phyloP scores from a whole-genome alignment of 768 basidiomycete species.

The Lentinula sp. region DNA sequence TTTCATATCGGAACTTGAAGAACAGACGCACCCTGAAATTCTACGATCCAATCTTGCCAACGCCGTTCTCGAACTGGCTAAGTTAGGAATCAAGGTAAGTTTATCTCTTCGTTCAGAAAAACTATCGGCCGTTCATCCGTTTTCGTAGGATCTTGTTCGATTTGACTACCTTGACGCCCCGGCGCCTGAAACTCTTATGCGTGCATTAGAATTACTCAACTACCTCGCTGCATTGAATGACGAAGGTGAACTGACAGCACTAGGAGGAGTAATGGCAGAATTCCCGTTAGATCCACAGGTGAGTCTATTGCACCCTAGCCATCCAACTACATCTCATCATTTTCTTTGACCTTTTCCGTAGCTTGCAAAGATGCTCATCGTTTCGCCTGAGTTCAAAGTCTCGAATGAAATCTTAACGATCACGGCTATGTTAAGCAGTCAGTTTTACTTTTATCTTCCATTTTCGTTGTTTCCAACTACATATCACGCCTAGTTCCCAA shows the following conservation, averaged over 20 bases:
- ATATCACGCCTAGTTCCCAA: conserved; percentile 60
- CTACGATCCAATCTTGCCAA: conserved; percentile 90
- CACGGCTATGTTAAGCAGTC: conserved; percentile 91
- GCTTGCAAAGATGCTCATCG: conserved; percentile 91
- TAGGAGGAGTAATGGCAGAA: conserved; percentile 93
- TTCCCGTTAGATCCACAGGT: conserved; percentile 99
- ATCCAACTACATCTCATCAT: neutral
- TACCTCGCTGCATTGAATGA: conserved; percentile 91
- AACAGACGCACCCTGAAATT: conserved; percentile 97
- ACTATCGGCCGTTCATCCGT: neutral
- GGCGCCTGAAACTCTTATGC: conserved; percentile 95
- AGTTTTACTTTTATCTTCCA: conserved; percentile 12
- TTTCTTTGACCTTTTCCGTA: conserved; percentile 17
- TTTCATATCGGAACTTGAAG: conserved; percentile 92
- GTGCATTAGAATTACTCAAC: conserved; percentile 90
- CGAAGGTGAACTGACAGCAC: conserved; percentile 81
- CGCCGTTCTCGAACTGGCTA: conserved; percentile 88
- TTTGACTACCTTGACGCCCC: conserved; percentile 93
- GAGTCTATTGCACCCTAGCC: conserved; percentile 11
- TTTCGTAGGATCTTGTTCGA: conserved; percentile 66
- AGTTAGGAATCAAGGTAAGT: conserved; percentile 80
- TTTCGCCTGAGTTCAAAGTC: conserved; percentile 92
- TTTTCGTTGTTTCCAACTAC: neutral
- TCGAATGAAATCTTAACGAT: conserved; percentile 95
- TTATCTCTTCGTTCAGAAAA: neutral